Conservation (phyloP, 140 eudicot species). For the Flaveria floridana region DNA sequence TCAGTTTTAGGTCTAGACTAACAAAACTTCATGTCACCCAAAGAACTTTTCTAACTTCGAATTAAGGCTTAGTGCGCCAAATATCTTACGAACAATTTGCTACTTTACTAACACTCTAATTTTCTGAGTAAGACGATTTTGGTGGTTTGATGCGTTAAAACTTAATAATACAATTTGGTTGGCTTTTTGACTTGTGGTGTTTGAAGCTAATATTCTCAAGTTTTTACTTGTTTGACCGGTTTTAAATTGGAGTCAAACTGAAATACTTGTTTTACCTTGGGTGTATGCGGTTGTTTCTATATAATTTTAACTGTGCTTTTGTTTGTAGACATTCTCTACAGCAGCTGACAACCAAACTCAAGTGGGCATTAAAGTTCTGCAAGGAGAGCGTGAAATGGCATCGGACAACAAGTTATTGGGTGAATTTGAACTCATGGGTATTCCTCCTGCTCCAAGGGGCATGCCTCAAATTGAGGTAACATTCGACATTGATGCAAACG, state of each 20-base stretch:
- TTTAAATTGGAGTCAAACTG: background rate
- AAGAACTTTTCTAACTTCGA: background rate
- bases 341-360: constrained; percentile 71
- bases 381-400: constrained; percentile 67
- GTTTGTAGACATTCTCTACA: constrained; percentile 51
- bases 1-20: background rate
- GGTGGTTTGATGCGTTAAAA: background rate
- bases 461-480: constrained; percentile 69
- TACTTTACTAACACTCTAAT: no score
- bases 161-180: no score
- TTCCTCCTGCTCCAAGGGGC: constrained; percentile 71
- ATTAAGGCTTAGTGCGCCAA: background rate
- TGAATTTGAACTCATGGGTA: constrained; percentile 57
- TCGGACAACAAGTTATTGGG: constrained; percentile 49
- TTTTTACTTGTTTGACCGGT: background rate
- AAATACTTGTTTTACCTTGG: background rate
- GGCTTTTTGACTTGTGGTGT: background rate
- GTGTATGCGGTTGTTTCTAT: background rate
- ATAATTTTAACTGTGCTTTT: background rate
- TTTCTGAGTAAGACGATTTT: background rate
- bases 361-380: constrained; percentile 61
- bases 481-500: constrained; percentile 68
- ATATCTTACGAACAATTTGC: background rate
- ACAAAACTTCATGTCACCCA: background rate
- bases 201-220: background rate